These are phyloP conservation scores for Penicillium malachiteum DNA, from an alignment of 495 filamentous ascomycete species.

Conservation along the genomic window DNA sequence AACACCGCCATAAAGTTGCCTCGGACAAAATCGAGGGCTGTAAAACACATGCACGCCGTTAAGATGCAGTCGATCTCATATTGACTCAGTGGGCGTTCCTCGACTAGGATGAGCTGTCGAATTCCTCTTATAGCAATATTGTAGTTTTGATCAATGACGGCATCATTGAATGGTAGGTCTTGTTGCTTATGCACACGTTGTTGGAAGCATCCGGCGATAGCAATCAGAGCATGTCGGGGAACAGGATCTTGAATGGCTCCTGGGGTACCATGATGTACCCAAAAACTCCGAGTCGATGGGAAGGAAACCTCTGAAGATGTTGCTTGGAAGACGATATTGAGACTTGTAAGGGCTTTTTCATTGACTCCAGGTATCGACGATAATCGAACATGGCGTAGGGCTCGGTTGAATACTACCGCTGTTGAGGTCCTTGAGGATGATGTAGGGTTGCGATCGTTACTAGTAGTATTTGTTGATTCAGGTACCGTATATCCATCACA, in stretches of 20 bases:
- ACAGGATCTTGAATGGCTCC: constrained; percentile 4
- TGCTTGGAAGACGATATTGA: not conserved
- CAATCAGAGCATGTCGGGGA: constrained; percentile 6
- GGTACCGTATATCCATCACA: not conserved
- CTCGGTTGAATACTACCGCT: not conserved
- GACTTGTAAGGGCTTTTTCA: not conserved
- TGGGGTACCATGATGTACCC: constrained; percentile 5
- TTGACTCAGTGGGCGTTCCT: not conserved
- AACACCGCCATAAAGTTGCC: not conserved
- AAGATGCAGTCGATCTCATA: not conserved
- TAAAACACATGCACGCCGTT: not conserved
- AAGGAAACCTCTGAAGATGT: not conserved
- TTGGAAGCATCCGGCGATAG: not conserved
- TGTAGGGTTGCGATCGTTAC: too few species aligned
- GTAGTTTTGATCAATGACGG: not conserved
- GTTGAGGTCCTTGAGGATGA: not conserved
- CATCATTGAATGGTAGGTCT: not conserved
- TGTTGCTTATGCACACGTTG: not conserved
- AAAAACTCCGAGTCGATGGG: constrained; percentile 7
- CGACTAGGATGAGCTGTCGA: not conserved
- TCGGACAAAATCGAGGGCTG: not conserved
- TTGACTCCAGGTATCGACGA: not conserved
- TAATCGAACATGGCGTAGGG: not conserved
- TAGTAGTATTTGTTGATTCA: not conserved
- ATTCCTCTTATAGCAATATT: not conserved